Percentiles rank a stretch among this genome's conserved stretches.
Evolutionary conservation across 2,329 filamentous ascomycete species (phyloP).

Genomic region (Penicillium capsulatum): DNA sequence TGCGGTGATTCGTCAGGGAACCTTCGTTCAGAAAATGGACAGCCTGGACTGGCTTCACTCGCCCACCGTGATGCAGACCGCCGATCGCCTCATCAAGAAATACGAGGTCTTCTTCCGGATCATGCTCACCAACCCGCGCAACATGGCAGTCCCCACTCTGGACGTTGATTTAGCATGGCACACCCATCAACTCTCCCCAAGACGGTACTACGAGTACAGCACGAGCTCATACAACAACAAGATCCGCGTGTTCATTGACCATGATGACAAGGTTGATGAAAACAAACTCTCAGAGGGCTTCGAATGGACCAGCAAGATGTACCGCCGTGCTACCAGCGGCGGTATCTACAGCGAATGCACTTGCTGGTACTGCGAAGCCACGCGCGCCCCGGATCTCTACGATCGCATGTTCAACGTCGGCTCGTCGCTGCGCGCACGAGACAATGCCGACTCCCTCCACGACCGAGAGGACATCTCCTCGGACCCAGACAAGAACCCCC

Average conservation of each 20-base stretch:
- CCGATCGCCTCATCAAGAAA: constrained; percentile 56
- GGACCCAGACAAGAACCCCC: constrained; percentile 55
- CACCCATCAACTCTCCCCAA: constrained; percentile 30
- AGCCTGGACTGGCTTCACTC: constrained; percentile 75
- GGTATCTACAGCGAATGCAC: constrained; percentile 53
- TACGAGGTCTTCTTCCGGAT: constrained; percentile 45
- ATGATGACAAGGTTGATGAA: constrained; percentile 80
- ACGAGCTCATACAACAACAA: constrained; percentile 21
- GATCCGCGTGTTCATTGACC: constrained; percentile 61
- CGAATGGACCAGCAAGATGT: constrained; percentile 67
- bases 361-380: constrained; percentile 63
- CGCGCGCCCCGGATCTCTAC: constrained; percentile 55
- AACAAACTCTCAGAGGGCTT: constrained; percentile 61
- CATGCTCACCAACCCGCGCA: constrained; percentile 33
- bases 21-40: constrained; percentile 60
- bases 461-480: constrained; percentile 42
- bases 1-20: constrained; percentile 41
- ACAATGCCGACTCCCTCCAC: constrained; percentile 47
- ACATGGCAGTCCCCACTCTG: constrained; percentile 32
- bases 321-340: constrained; percentile 59
- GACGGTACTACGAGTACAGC: constrained; percentile 45
- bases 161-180: constrained; percentile 37
- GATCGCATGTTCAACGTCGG: constrained; percentile 37
- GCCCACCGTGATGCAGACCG: constrained; percentile 59
- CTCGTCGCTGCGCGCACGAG: constrained; percentile 51